phyloP scores from a whole-genome alignment of 257 asterid genomes.

The Ophiorrhiza pumila region DNA sequence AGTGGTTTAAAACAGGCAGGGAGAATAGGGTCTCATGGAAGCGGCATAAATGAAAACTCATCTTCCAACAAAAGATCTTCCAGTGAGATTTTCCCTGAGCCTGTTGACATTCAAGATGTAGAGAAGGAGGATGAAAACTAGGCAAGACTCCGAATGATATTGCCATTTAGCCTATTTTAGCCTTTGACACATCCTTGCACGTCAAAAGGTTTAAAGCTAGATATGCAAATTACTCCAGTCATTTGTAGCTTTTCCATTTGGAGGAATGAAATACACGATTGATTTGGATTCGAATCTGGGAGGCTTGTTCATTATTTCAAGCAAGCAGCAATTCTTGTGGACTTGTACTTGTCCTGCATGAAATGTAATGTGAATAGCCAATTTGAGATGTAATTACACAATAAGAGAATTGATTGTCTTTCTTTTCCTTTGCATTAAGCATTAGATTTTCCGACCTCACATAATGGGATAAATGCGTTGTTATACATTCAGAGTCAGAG shows the following conservation, averaged over 20 bases:
- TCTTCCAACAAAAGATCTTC: slow-evolving; percentile 55
- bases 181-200: not conserved
- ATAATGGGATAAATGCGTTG: too few relatives aligned
- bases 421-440: too few relatives aligned
- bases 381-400: not conserved
- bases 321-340: not conserved
- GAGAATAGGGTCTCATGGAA: slow-evolving; percentile 52
- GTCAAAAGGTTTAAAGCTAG: not conserved
- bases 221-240: not conserved
- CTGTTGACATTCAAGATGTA: slow-evolving; percentile 40
- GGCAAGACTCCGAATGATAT: not conserved
- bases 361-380: not conserved
- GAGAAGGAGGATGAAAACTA: slow-evolving; percentile 35
- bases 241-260: not conserved
- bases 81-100: slow-evolving; percentile 62
- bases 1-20: slow-evolving; percentile 43
- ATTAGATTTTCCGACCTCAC: too few relatives aligned
- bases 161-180: not conserved
- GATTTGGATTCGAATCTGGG: not conserved
- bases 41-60: slow-evolving; percentile 46
- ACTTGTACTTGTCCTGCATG: not conserved
- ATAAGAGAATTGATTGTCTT: not conserved
- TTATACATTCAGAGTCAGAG: too few relatives aligned
- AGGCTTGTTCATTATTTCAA: not conserved
- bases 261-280: too few relatives aligned